These are phyloP conservation scores for Ocimum tenuiflorum DNA, from an alignment of 257 asterid species.

Conservation along the genomic window DNA sequence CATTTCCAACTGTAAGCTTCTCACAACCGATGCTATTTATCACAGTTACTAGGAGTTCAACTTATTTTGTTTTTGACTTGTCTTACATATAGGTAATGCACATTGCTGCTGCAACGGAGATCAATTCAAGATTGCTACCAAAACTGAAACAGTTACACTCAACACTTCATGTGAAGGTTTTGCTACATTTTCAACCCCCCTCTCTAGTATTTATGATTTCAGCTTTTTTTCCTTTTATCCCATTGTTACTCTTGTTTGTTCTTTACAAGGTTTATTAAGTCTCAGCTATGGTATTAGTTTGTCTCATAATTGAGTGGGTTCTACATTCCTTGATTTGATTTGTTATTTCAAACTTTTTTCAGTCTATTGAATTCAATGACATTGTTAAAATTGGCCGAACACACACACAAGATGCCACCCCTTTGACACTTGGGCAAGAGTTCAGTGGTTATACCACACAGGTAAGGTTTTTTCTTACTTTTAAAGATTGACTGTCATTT, in stretches of 20 bases:
- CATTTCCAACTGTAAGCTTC: slow-evolving; percentile 89
- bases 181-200: background rate
- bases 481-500: background rate
- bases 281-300: too few relatives aligned
- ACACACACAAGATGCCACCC: slow-evolving; percentile 99
- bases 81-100: slow-evolving; percentile 76
- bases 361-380: slow-evolving; percentile 80
- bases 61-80: slow-evolving; percentile 9
- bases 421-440: slow-evolving; percentile 98
- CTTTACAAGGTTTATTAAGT: background rate
- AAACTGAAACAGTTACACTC: slow-evolving; percentile 79
- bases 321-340: too few relatives aligned
- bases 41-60: background rate
- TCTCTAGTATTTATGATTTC: background rate
- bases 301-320: too few relatives aligned
- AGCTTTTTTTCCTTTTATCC: background rate
- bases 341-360: slow-evolving; percentile 16
- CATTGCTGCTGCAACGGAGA: slow-evolving; percentile 90
- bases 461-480: slow-evolving; percentile 39
- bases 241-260: background rate
- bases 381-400: slow-evolving; percentile 98
- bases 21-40: slow-evolving; percentile 1
- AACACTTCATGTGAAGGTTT: slow-evolving; percentile 74
- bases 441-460: slow-evolving; percentile 97
- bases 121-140: slow-evolving; percentile 72